Percentiles rank a stretch among this genome's conserved stretches.
Conservation (phyloP, 768 basidiomycete genomes). For the Pleurotus citrinopileatus region DNA sequence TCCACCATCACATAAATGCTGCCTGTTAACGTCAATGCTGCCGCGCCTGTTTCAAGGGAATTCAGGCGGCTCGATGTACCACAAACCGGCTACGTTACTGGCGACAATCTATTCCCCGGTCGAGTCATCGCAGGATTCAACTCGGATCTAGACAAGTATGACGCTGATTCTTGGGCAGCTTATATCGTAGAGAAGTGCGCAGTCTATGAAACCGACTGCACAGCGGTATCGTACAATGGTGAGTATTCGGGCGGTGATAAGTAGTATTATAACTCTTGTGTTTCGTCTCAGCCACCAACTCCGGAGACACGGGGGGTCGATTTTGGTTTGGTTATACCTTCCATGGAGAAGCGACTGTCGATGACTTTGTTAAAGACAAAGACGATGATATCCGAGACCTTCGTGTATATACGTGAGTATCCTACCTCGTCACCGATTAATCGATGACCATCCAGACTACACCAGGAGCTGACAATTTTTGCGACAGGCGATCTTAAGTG, state of each 20-base stretch:
- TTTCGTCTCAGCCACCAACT: not conserved
- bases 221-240: not conserved
- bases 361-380: not conserved
- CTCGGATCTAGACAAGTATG: not conserved
- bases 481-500: too few species aligned
- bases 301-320: not conserved
- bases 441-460: too few species aligned
- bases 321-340: slow-evolving; percentile 1
- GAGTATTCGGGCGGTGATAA: not conserved
- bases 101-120: not conserved
- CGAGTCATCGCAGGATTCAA: not conserved
- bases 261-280: not conserved
- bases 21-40: too few species aligned
- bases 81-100: not conserved
- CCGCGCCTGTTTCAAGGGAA: too few species aligned
- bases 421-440: too few species aligned
- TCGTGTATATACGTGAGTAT: not conserved
- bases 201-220: not conserved
- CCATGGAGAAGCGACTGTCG: not conserved
- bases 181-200: not conserved
- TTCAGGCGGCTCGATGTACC: too few species aligned
- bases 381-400: not conserved
- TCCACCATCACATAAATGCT: too few species aligned
- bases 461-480: too few species aligned
- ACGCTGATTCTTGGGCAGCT: not conserved